Percentiles rank a stretch among this genome's conserved stretches.
Evolutionary conservation across 306 rosid species (phyloP).

Genomic region (Malus sylvestris): DNA sequence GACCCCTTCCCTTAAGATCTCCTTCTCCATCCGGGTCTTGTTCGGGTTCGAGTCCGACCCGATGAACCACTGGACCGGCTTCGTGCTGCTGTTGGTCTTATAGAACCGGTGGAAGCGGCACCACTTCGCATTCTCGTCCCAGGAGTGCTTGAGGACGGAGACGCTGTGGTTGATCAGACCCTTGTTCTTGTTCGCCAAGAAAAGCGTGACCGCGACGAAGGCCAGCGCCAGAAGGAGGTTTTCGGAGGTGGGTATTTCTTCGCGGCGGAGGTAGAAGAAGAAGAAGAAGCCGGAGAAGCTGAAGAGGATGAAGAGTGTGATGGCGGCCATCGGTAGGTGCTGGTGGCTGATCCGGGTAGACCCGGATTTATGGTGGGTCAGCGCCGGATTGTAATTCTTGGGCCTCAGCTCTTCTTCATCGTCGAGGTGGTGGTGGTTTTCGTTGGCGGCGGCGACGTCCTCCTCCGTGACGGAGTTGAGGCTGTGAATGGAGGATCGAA

Average conservation of each 20-base stretch:
- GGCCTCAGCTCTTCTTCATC: slow-evolving; percentile 40
- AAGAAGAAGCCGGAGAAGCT: slow-evolving; percentile 30
- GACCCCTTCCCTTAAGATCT: slow-evolving; percentile 69
- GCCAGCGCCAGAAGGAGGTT: slow-evolving; percentile 59
- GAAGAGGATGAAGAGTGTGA: slow-evolving; percentile 33
- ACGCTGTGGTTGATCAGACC: slow-evolving; percentile 41
- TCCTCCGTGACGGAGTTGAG: slow-evolving; percentile 63
- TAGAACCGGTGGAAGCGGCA: slow-evolving; percentile 44
- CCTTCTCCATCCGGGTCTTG: slow-evolving; percentile 12
- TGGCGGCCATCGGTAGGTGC: slow-evolving; percentile 29
- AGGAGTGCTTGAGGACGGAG: slow-evolving; percentile 44
- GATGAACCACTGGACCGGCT: slow-evolving; percentile 88
- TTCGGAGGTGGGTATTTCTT: slow-evolving; percentile 68
- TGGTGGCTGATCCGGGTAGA: slow-evolving; percentile 29
- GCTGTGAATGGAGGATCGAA: slow-evolving; percentile 90
- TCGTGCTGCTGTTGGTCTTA: slow-evolving; percentile 13
- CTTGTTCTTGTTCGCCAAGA: slow-evolving; percentile 63
- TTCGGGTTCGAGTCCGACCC: slow-evolving; percentile 41
- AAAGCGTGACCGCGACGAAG: slow-evolving; percentile 71
- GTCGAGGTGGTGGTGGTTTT: slow-evolving; percentile 1
- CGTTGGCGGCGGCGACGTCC: slow-evolving; percentile 19
- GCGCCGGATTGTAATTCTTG: slow-evolving; percentile 26
- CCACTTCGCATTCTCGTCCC: slow-evolving; percentile 48
- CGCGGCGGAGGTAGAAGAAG: slow-evolving; percentile 44
- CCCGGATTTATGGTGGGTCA: slow-evolving; percentile 33